Base-by-base conservation (phyloP, 441 rosid genomes). In the Populus trichocarpa region DNA sequence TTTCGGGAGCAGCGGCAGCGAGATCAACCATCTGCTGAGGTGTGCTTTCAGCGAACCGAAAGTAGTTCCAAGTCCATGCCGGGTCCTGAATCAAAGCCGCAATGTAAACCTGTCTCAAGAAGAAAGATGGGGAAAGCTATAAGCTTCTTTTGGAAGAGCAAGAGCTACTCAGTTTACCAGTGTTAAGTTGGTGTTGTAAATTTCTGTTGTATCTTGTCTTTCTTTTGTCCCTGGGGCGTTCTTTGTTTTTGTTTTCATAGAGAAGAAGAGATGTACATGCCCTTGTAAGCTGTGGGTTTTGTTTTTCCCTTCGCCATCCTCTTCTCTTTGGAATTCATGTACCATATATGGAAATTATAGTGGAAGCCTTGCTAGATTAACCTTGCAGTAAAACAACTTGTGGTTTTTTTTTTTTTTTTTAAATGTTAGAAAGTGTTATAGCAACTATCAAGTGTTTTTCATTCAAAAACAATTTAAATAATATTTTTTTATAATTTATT, bases 1-100 rank as follows among this genome's bases (percentile, higher is more conserved):
- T 97, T 97, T 74, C 85, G 99, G 23, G 97, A 95, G 85, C 98
- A 97, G 79, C 77, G 99, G 77, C 99, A 95, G 77, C 83, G 91
- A 2, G 99, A 95, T 68, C 96, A 89, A 50, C 83, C 92, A 69
- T 38, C 88, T n/a, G 81, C 83, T 40, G 87, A 86, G 75, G 67
- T 64, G 11, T 59, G 74, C 32, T 77, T 73, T 6, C 82, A 71
- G 61, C 78, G 70, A 65, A 81, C 79, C 32, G 90, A 85, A 81
- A 85, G 80, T 69, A 82, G 78, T 11, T 78, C 86, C 67, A 87
- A 67, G 74, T 42, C 82, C 9, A 61, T 79, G 75, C 76, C 87
- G 16, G 71, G 82, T n/a, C 80, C 84, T 13, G 98, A 95, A 72
- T 74, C 90, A 38, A 90, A 90, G 66, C 90, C 90, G 4, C 77